Percentiles rank a stretch among this genome's conserved stretches.
Conservation (phyloP, 495 filamentous ascomycete species). For the Podospora conica region DNA sequence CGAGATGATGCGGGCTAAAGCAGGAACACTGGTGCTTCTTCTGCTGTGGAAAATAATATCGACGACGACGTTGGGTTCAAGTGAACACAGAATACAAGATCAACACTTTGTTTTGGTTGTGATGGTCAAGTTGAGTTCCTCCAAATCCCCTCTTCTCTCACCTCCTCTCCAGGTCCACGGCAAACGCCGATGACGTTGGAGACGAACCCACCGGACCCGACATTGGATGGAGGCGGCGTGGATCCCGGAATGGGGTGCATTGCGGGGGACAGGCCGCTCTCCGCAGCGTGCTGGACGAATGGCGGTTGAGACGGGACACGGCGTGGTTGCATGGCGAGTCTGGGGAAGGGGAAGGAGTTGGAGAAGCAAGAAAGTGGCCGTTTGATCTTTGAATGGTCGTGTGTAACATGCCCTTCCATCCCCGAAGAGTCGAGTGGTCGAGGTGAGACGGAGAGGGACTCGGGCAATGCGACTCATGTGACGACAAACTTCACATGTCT, state of each 20-base stretch:
- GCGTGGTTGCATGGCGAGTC: neutral
- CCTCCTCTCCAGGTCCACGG: neutral
- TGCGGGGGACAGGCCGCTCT: neutral
- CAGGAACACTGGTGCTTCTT: too few relatives aligned
- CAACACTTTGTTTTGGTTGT: neutral
- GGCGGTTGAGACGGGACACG: neutral
- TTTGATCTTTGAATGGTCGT: too few relatives aligned
- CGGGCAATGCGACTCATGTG: conserved; percentile 1
- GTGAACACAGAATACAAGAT: neutral
- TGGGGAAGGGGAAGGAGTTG: neutral
- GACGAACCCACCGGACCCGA: neutral
- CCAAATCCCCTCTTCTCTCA: neutral
- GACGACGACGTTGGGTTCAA: too few relatives aligned
- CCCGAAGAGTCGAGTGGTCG: neutral
- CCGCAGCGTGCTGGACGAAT: neutral
- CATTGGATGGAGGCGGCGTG: neutral
- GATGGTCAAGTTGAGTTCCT: neutral
- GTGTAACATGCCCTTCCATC: too few relatives aligned
- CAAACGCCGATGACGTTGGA: neutral
- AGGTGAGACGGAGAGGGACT: neutral
- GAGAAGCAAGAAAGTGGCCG: neutral
- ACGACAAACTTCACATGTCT: conserved; percentile 2
- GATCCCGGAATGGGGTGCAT: neutral
- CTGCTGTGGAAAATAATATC: neutral
- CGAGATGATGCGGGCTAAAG: neutral